phyloP scores from a whole-genome alignment of 495 filamentous ascomycete species.

The Aspergillus sparsus region DNA sequence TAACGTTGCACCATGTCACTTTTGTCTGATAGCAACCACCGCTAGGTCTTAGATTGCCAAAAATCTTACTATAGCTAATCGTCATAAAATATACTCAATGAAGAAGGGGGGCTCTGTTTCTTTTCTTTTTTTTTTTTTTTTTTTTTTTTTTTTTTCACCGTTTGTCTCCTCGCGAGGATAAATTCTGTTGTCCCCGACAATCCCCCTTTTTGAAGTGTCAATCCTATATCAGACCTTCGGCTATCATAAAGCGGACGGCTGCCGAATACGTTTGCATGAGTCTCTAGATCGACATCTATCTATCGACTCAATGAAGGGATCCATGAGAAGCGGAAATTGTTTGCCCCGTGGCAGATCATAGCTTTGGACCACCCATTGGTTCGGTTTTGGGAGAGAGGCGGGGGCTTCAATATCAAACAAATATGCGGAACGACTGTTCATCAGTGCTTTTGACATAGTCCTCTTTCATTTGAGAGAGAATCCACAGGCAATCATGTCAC shows the following conservation, averaged over 20 bases:
- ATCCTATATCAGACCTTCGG: background rate
- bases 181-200: slow-evolving; percentile 1
- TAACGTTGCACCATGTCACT: slow-evolving; percentile 25
- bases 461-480: slow-evolving; percentile 11
- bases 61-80: slow-evolving; percentile 22
- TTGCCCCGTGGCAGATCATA: slow-evolving; percentile 23
- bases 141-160: background rate
- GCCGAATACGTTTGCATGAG: slow-evolving; percentile 31
- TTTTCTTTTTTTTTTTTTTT: background rate
- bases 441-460: slow-evolving; percentile 27
- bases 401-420: slow-evolving; percentile 25
- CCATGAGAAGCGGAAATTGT: slow-evolving; percentile 20
- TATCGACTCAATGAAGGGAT: slow-evolving; percentile 16
- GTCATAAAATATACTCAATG: background rate
- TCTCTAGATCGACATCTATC: slow-evolving; percentile 8
- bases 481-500: slow-evolving; percentile 9
- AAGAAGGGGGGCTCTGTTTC: slow-evolving; percentile 2
- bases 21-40: slow-evolving; percentile 23
- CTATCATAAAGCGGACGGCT: slow-evolving; percentile 20
- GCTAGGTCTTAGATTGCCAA: slow-evolving; percentile 17
- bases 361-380: slow-evolving; percentile 19
- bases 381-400: slow-evolving; percentile 5
- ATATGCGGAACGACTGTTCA: slow-evolving; percentile 21
- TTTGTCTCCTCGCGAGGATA: slow-evolving; percentile 9
- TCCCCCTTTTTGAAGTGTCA: background rate